These are phyloP conservation scores for Diplocarpon mali DNA, from an alignment of 2,329 filamentous ascomycete genomes.

Conservation along the genomic window DNA sequence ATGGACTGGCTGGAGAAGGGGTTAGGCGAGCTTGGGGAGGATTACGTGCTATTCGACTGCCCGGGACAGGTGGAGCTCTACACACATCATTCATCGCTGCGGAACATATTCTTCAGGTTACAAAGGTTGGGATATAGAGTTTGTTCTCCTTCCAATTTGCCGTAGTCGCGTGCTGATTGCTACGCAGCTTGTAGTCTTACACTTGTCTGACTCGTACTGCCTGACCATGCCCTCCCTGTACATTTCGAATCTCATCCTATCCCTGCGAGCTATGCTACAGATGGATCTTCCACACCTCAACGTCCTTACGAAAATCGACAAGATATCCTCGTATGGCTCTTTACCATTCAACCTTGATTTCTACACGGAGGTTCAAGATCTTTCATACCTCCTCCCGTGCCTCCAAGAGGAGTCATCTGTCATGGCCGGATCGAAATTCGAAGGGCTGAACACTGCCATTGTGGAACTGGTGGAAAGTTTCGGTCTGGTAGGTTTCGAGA, in stretches of 20 bases:
- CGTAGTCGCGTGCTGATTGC: constrained; percentile 18
- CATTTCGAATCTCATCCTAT: constrained; percentile 85
- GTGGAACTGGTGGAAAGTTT: constrained; percentile 82
- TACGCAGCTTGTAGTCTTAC: constrained; percentile 74
- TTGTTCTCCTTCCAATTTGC: constrained; percentile 30
- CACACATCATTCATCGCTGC: constrained; percentile 83
- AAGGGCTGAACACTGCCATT: constrained; percentile 75
- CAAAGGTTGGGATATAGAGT: constrained; percentile 91
- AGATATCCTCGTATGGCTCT: constrained; percentile 71
- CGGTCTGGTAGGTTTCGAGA: constrained; percentile 82
- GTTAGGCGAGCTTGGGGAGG: constrained; percentile 69
- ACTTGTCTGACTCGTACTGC: constrained; percentile 89
- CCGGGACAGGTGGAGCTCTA: constrained; percentile 96
- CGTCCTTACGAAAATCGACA: constrained; percentile 95
- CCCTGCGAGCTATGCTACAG: constrained; percentile 92
- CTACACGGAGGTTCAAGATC: constrained; percentile 94
- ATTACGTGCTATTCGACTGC: constrained; percentile 92
- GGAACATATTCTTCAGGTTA: constrained; percentile 83
- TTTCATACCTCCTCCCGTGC: constrained; percentile 70
- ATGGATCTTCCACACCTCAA: constrained; percentile 96
- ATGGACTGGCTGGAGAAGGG: constrained; percentile 83
- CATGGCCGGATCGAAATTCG: constrained; percentile 63
- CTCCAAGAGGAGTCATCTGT: constrained; percentile 69
- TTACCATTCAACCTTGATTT: constrained; percentile 93
- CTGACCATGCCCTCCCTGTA: constrained; percentile 89